Base-by-base conservation (phyloP, 2,329 filamentous ascomycete species). In the Beauveria asiatica region DNA sequence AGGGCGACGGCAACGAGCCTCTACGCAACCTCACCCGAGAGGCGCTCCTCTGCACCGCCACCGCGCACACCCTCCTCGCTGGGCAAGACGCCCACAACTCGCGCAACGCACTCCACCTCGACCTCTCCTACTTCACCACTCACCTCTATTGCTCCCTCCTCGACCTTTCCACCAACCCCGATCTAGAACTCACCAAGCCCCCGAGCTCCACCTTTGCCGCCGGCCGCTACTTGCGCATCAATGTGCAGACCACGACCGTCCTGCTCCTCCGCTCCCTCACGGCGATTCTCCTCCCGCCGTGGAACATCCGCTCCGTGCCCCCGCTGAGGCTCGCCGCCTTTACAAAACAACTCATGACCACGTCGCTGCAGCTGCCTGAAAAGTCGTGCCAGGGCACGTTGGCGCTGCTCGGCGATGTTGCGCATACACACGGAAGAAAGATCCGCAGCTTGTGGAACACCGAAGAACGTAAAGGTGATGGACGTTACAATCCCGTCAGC, bases 181-280 rank as follows among this genome's bases (percentile, higher is more conserved):
- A 97, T 70, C 85, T 99, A 65, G 94, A 99, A 72, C 84, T 90
- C 62, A 87, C 89, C 53, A 69, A 70, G 46, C 73, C 71, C n/a
- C 67, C 71, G 65, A 69, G 76, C 65, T 64, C 72, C 62, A 67
- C 75, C 58, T 69, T 72, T 53, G 75, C 75, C 46, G 72, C 78
- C 44, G 67, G 76, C 19, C 56, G 51, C 44, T 59, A 25, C 30
- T 79, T 77, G 68, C 94, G 89, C 72, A 85, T 99, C 76, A 97
- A 99, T 75, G 86, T 97, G 59, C 89, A 96, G 69, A 99, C 94
- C 0, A 96, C 92, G 0, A 94, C 92, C 2, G 92, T 97, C 19
- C 86, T 99, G 27, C 84, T 99, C 57, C 83, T 97, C 63, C 89
- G 92, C 64, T 94, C 90, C 56, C 80, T 99, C 6, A 89, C 90